Conservation (phyloP, 495 filamentous ascomycete genomes). For the Tuber indicum region DNA sequence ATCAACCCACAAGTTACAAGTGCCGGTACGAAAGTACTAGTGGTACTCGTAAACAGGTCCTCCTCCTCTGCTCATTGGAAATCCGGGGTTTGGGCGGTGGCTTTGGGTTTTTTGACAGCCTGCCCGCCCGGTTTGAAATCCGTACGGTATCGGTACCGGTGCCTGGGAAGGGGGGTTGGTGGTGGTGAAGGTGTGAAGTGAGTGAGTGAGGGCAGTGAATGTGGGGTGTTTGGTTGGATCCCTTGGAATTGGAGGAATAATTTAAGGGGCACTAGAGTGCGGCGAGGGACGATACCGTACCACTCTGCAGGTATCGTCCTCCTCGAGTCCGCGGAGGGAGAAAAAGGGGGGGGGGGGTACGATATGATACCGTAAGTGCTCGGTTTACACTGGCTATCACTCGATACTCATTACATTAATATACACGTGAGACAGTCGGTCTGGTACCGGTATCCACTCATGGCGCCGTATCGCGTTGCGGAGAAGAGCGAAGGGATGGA, state of each 20-base stretch:
- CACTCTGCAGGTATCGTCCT: not conserved
- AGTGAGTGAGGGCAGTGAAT: too few relatives aligned
- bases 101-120: not conserved
- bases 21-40: too few relatives aligned
- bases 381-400: conserved; percentile 2
- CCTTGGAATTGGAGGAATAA: not conserved
- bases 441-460: not conserved
- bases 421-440: not conserved
- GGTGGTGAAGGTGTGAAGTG: not conserved
- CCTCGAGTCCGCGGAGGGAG: not conserved
- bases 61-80: not conserved
- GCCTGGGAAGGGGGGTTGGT: not conserved
- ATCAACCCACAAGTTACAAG: not conserved
- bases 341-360: too few relatives aligned
- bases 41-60: not conserved
- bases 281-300: not conserved
- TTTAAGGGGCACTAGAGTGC: not conserved
- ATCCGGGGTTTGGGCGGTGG: not conserved
- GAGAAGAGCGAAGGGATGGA: not conserved
- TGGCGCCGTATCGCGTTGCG: not conserved
- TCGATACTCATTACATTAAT: not conserved
- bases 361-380: not conserved
- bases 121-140: not conserved
- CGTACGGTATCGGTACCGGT: not conserved
- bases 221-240: not conserved